phyloP scores from a whole-genome alignment of 768 basidiomycete species.

The Podaxis mareebaensis region DNA sequence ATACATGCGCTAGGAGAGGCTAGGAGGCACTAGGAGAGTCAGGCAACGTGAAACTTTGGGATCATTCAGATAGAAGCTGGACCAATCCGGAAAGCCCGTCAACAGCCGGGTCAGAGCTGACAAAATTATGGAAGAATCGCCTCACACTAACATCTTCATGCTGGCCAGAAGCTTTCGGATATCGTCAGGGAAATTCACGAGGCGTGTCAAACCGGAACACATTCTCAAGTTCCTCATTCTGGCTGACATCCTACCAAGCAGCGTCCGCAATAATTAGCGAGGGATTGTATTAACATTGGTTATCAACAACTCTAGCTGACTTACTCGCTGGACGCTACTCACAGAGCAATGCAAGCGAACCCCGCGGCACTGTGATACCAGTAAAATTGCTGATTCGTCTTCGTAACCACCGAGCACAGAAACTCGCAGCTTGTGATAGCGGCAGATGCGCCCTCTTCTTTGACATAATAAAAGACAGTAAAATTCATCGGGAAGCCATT shows the following conservation, averaged over 20 bases:
- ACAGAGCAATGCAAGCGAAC: neutral
- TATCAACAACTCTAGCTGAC: no score
- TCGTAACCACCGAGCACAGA: neutral
- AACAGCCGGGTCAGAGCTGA: no score
- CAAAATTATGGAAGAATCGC: no score
- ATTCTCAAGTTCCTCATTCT: no score
- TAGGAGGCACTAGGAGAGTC: neutral
- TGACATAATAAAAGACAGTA: neutral
- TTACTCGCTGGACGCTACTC: neutral
- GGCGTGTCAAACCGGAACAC: no score
- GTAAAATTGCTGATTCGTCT: neutral
- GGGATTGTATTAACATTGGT: no score
- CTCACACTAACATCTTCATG: no score
- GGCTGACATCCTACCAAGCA: no score
- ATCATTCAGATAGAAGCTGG: neutral
- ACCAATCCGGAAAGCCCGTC: neutral
- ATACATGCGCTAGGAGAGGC: neutral
- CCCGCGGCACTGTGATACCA: neutral
- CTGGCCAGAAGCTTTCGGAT: no score
- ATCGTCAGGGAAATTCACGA: no score
- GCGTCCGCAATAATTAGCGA: no score
- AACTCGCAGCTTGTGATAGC: neutral
- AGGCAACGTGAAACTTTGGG: neutral
- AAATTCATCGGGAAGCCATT: neutral
- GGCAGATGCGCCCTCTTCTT: neutral